Evolutionary conservation across 2,329 filamentous ascomycete species (phyloP).

Genomic region (Teratosphaeria gauchensis): DNA sequence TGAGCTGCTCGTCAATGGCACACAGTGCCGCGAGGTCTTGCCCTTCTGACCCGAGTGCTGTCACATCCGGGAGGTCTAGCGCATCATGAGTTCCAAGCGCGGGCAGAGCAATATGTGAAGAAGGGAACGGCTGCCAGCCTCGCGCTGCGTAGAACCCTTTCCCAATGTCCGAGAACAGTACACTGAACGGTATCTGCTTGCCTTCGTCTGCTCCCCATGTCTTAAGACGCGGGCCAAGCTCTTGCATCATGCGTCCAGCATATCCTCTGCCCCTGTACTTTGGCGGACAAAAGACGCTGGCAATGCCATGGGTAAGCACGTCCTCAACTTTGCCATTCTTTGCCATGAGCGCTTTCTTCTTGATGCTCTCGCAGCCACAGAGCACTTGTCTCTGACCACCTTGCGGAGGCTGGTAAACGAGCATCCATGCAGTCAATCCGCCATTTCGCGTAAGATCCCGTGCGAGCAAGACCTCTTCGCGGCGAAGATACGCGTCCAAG

Average conservation of each 20-base stretch:
- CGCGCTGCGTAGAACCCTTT: slow-evolving; percentile 66
- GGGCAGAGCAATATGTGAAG: slow-evolving; percentile 59
- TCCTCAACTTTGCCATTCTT: slow-evolving; percentile 41
- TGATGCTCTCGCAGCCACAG: slow-evolving; percentile 49
- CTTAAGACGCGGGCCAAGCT: slow-evolving; percentile 49
- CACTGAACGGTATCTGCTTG: slow-evolving; percentile 51
- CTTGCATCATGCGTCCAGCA: slow-evolving; percentile 62
- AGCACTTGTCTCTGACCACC: slow-evolving; percentile 34
- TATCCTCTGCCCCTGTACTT: slow-evolving; percentile 63
- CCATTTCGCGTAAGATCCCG: slow-evolving; percentile 46
- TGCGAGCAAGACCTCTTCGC: slow-evolving; percentile 44
- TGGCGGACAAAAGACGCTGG: slow-evolving; percentile 64
- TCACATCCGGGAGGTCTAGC: not conserved
- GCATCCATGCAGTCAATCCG: slow-evolving; percentile 50
- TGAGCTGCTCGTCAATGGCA: slow-evolving; percentile 51
- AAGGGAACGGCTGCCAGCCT: slow-evolving; percentile 69
- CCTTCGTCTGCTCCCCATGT: slow-evolving; percentile 41
- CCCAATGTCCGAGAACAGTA: slow-evolving; percentile 81
- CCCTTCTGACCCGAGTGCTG: not conserved
- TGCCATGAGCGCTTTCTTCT: slow-evolving; percentile 38
- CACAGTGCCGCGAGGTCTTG: slow-evolving; percentile 54
- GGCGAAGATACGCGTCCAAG: slow-evolving; percentile 46
- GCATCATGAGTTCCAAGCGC: slow-evolving; percentile 25
- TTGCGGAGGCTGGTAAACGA: slow-evolving; percentile 39
- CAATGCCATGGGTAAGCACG: slow-evolving; percentile 61